These are phyloP conservation scores for Thymus mandschuricus DNA, from an alignment of 257 asterid species.

Conservation along the genomic window DNA sequence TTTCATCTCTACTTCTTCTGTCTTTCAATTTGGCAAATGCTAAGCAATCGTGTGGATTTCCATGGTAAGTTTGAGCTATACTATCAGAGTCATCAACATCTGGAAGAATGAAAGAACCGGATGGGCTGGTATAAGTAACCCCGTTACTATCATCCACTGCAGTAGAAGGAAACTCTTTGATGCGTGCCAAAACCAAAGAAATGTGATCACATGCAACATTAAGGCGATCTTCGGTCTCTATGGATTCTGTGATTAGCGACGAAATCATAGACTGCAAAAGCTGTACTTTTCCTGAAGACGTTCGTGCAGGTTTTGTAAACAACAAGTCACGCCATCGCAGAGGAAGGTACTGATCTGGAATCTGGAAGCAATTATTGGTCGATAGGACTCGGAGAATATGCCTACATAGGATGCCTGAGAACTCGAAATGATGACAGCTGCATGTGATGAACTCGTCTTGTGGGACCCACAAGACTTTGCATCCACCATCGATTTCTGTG, in stretches of 20 bases:
- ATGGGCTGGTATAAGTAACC: constrained; percentile 51
- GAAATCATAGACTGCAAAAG: constrained; percentile 52
- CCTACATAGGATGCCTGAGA: constrained; percentile 63
- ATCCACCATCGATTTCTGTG: constrained; percentile 49
- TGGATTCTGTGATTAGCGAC: constrained; percentile 52
- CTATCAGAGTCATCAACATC: constrained; percentile 64
- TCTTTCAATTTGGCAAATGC: constrained; percentile 47
- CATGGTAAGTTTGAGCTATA: constrained; percentile 48
- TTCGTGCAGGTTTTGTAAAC: constrained; percentile 17
- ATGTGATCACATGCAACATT: constrained; percentile 56
- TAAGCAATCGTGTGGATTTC: constrained; percentile 38
- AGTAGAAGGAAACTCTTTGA: constrained; percentile 46
- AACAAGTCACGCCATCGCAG: constrained; percentile 49
- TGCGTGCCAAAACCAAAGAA: constrained; percentile 44
- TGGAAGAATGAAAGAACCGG: constrained; percentile 47
- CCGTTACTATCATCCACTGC: constrained; percentile 38
- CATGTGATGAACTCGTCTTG: constrained; percentile 58
- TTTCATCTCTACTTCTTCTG: constrained; percentile 49
- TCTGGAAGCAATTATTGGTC: constrained; percentile 54
- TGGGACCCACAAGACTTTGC: constrained; percentile 66
- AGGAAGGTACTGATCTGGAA: constrained; percentile 56
- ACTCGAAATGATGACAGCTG: constrained; percentile 58
- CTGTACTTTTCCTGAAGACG: constrained; percentile 49
- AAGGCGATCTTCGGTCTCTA: constrained; percentile 57
- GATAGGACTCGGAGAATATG: constrained; percentile 63